These are phyloP conservation scores for Naganishia liquefaciens DNA, from an alignment of 1,284 basidiomycete species.

Conservation along the genomic window DNA sequence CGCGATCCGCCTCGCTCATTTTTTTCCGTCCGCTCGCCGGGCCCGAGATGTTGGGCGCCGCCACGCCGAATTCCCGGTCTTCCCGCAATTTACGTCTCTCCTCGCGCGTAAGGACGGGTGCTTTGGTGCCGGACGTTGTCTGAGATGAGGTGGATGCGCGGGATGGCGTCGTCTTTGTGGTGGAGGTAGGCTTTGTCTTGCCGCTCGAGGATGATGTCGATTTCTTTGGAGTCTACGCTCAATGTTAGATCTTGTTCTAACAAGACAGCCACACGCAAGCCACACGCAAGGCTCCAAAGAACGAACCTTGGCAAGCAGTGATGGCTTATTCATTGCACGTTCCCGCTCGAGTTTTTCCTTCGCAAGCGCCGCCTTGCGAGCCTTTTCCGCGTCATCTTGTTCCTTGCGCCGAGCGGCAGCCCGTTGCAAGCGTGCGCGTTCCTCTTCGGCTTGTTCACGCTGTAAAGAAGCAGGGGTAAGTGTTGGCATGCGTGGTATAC, in stretches of 20 bases:
- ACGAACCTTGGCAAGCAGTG: slow-evolving; percentile 13
- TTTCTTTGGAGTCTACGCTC: background rate
- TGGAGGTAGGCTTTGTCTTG: background rate
- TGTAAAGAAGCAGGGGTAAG: background rate
- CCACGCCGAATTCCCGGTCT: slow-evolving; percentile 22
- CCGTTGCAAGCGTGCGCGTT: slow-evolving; percentile 21
- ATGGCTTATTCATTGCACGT: slow-evolving; percentile 2
- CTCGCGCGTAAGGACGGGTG: slow-evolving; percentile 17
- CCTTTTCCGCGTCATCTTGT: slow-evolving; percentile 26
- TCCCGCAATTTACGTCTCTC: slow-evolving; percentile 21
- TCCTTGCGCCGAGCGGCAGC: slow-evolving; percentile 29
- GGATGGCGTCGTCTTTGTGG: background rate
- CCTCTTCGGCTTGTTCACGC: slow-evolving; percentile 29
- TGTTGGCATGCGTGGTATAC: background rate
- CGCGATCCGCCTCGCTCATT: slow-evolving; percentile 23
- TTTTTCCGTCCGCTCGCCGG: background rate
- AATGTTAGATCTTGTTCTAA: too few relatives aligned
- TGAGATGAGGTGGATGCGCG: slow-evolving; percentile 2
- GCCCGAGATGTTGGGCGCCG: slow-evolving; percentile 10
- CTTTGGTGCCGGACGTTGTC: slow-evolving; percentile 12
- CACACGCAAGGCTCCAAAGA: background rate
- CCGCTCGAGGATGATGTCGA: slow-evolving; percentile 1
- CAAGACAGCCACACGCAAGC: too few relatives aligned
- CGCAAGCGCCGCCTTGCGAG: slow-evolving; percentile 15
- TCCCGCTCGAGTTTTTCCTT: slow-evolving; percentile 14